Percentiles rank a stretch among this genome's conserved stretches.
These are phyloP conservation scores for Cytospora schulzeri DNA, from an alignment of 2,329 filamentous ascomycete species.

Conservation along the genomic window DNA sequence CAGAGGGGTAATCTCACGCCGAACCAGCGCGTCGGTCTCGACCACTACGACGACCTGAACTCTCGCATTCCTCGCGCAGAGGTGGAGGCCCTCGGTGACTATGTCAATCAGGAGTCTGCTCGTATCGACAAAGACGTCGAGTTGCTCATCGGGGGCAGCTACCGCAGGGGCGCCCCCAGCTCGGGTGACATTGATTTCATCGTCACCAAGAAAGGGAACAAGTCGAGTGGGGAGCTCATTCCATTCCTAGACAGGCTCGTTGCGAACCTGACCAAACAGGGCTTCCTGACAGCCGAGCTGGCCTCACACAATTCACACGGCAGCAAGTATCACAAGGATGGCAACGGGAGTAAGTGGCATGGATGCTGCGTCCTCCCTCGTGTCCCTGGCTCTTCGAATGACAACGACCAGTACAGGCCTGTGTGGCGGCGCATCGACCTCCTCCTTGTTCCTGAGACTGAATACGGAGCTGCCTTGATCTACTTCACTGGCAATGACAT, in stretches of 20 bases:
- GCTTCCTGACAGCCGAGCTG: conserved; percentile 72
- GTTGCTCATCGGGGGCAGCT: conserved; percentile 80
- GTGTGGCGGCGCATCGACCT: conserved; percentile 84
- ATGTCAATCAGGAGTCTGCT: conserved; percentile 62
- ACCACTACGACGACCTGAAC: conserved; percentile 78
- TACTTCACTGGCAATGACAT: conserved; percentile 97
- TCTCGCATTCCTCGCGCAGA: conserved; percentile 76
- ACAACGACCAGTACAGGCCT: conserved; percentile 37
- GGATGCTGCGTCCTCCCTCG: conserved; percentile 75
- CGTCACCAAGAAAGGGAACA: conserved; percentile 68
- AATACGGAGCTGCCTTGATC: conserved; percentile 83
- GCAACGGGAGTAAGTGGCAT: conserved; percentile 79
- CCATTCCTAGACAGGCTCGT: conserved; percentile 67
- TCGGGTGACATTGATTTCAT: conserved; percentile 87
- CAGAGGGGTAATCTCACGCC: conserved; percentile 63
- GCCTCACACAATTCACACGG: conserved; percentile 49
- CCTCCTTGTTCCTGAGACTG: conserved; percentile 75
- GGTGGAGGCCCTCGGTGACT: conserved; percentile 67
- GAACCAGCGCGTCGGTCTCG: conserved; percentile 75
- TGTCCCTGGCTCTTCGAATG: conserved; percentile 37
- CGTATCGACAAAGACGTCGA: conserved; percentile 65
- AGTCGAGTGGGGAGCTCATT: conserved; percentile 56
- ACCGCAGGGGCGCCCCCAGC: conserved; percentile 72
- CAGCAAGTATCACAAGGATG: conserved; percentile 39
- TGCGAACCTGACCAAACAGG: conserved; percentile 56